Evolutionary conservation across 139 green algal species (phyloP).

Genomic region (Microglena sp.): DNA sequence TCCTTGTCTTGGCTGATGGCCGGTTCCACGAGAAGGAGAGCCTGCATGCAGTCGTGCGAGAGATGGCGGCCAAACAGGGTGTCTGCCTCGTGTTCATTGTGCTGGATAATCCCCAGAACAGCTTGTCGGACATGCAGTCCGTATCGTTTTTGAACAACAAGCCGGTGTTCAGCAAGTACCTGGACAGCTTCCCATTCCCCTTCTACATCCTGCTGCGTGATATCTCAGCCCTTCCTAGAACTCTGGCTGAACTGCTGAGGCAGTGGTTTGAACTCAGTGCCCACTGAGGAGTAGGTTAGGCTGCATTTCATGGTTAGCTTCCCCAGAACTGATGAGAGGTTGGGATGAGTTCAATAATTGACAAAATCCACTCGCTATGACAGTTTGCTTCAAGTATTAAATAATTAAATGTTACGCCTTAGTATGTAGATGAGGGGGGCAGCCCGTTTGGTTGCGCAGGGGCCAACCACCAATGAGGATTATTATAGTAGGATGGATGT

Average conservation of each 20-base stretch:
- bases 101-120: slow-evolving; percentile 53
- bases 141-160: slow-evolving; percentile 79
- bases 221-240: slow-evolving; percentile 71
- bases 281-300: not conserved
- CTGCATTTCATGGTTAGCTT: not conserved
- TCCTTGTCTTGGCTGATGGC: slow-evolving; percentile 94
- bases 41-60: slow-evolving; percentile 53
- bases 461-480: not conserved
- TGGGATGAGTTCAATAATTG: not conserved
- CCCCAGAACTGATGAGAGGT: not conserved
- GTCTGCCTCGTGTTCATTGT: slow-evolving; percentile 88
- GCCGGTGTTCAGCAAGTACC: slow-evolving; percentile 85
- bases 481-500: no score
- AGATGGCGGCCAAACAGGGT: slow-evolving; percentile 43
- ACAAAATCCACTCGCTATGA: not conserved
- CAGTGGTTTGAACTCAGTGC: slow-evolving; percentile 87
- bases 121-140: slow-evolving; percentile 82
- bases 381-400: no score
- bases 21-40: slow-evolving; percentile 93
- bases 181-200: slow-evolving; percentile 97
- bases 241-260: slow-evolving; percentile 81
- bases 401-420: no score
- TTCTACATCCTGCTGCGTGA: slow-evolving; percentile 93
- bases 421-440: not conserved
- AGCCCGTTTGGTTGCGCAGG: not conserved